A percentile compares a stretch with the other conserved stretches of the same genome.
Evolutionary conservation across 345 rosid genomes (phyloP).

Genomic region (Geranium brycei): DNA sequence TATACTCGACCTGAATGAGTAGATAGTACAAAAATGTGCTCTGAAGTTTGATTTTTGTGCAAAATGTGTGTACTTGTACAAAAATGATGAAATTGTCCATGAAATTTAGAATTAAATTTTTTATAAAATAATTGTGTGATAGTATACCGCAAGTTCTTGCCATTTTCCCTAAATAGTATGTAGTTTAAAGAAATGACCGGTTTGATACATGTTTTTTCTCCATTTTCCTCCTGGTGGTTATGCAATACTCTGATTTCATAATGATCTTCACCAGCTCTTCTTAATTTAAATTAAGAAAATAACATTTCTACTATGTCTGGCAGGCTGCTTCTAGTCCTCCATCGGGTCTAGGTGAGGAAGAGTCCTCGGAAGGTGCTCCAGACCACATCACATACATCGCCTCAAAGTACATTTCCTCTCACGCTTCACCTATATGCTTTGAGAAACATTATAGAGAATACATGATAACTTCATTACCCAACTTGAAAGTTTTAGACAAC

Average conservation of each 20-base stretch:
- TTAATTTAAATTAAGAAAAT: neutral
- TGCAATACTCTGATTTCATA: neutral
- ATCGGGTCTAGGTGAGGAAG: slow-evolving; percentile 28
- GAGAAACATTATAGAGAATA: slow-evolving; percentile 77
- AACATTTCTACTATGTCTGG: slow-evolving; percentile 7
- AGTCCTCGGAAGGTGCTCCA: slow-evolving; percentile 20
- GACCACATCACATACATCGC: slow-evolving; percentile 25
- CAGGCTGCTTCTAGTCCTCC: slow-evolving; percentile 33
- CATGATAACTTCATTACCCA: slow-evolving; percentile 69
- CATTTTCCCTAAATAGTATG: neutral
- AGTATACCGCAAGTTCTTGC: too few species aligned
- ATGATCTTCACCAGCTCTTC: neutral
- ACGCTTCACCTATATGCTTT: slow-evolving; percentile 79
- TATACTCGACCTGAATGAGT: neutral
- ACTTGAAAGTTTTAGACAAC: slow-evolving; percentile 62
- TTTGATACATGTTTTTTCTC: neutral
- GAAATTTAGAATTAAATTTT: too few species aligned
- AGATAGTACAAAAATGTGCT: neutral
- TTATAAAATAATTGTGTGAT: too few species aligned
- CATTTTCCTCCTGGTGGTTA: neutral
- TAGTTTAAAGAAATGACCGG: neutral
- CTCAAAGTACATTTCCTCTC: slow-evolving; percentile 41
- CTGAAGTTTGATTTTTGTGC: too few species aligned
- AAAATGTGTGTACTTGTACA: too few species aligned
- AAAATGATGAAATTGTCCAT: too few species aligned